Evolutionary conservation across 805 yeast genomes (phyloP), one percentile per base, ranked within the genome.

Genomic region (Ogataea glucozyma): DNA sequence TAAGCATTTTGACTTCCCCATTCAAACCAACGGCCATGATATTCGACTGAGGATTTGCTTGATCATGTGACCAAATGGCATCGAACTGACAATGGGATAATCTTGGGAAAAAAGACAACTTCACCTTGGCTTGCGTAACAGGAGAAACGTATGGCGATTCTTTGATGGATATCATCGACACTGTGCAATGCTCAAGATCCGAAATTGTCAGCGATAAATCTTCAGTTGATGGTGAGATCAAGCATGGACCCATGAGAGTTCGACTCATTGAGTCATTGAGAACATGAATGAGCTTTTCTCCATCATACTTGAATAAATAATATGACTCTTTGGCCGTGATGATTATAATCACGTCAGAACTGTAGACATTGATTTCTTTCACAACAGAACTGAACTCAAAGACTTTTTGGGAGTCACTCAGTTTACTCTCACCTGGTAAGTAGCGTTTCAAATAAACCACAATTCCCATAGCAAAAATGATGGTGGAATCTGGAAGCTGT

Each of bases 11-110:
- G 6, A 70, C 44, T 31, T 67, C 71, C 3, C 76, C 76, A 30
- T 64, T 60, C 13, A 71, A 29, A 1, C 75, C 75, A 42, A 66
- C 61, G 10, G 67, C 52, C 13, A 64, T 33, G 32, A 62, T 56
- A 29, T 36, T 44, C 41, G 14, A 10, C 11, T 11, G 18, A 3
- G 22, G 13, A 12, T 16, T 17, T 17, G 21, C 26, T 26, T 42
- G 26, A 10, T 38, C 19, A 3, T 26, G 30, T 9, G 37, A 12
- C 74, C 75, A 71, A 14, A 56, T 42, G 1, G 73, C 67, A 1
- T 37, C 34, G 20, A 67, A 54, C 1, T 51, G 40, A 41, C 70
- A 64, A 21, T 38, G 32, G 3, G 35, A 32, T 1, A 71, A 22
- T 43, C 64, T 57, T 1, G 72, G 72, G 11, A 68, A 56, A 27